Conservation (phyloP, 2,329 filamentous ascomycete species). For the Metarhizium guizhouense region DNA sequence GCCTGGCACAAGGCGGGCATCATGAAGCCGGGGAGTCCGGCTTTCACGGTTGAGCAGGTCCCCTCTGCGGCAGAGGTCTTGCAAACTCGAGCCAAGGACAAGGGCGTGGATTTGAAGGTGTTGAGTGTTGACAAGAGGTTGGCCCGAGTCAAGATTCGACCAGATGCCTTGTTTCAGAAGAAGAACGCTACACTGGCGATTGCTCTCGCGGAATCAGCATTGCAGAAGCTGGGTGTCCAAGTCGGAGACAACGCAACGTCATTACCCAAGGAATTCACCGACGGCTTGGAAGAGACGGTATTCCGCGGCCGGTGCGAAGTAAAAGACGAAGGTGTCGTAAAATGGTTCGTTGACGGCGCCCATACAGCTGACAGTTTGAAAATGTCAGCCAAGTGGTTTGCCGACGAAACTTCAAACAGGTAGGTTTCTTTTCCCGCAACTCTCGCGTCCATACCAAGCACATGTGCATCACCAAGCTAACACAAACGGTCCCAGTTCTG, state of each 20-base stretch:
- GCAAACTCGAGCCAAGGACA: conserved; percentile 41
- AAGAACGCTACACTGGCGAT: conserved; percentile 47
- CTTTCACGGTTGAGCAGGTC: conserved; percentile 49
- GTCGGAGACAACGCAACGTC: conserved; percentile 9
- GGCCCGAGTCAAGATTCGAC: conserved; percentile 35
- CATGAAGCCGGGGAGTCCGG: conserved; percentile 50
- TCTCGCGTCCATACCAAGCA: too few relatives aligned
- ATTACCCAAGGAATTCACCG: conserved; percentile 56
- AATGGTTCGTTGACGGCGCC: conserved; percentile 88
- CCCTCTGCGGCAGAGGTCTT: conserved; percentile 37
- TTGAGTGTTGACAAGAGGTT: conserved; percentile 39
- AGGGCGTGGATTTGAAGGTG: conserved; percentile 35
- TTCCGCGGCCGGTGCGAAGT: conserved; percentile 73
- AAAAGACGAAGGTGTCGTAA: conserved; percentile 45
- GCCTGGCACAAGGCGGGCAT: conserved; percentile 70
- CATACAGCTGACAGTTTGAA: conserved; percentile 88
- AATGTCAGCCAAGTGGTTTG: conserved; percentile 76
- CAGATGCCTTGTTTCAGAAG: conserved; percentile 49
- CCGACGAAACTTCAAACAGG: conserved; percentile 33
- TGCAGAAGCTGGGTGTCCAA: conserved; percentile 33
- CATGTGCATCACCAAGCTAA: background rate
- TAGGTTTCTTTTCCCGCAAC: conserved; percentile 9
- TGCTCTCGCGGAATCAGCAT: conserved; percentile 39
- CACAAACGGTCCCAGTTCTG: conserved; percentile 16
- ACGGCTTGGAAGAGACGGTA: conserved; percentile 65